Base-by-base conservation (phyloP, 2,329 filamentous ascomycete genomes). In the Diaporthe australafricana region DNA sequence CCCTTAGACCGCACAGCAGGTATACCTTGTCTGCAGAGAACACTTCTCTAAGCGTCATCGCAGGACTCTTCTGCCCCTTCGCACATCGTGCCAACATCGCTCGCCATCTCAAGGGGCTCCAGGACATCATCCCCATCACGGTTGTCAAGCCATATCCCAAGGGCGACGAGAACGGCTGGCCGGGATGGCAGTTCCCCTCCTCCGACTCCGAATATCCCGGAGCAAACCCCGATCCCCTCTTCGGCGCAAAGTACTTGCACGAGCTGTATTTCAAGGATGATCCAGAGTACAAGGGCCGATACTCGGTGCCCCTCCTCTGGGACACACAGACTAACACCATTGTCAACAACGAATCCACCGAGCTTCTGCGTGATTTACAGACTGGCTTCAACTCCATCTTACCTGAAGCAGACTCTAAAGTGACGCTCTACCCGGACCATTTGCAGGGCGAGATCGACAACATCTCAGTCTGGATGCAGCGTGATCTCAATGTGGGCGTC, bases 121-220 rank as follows among this genome's bases (percentile, higher is more conserved):
- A 87, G 42, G 79, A 85, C 14, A 81, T 87, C 45, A 86, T 92
- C 53, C 83, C 86, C 7, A 76, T 90, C 25, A 89, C 87, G 1
- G 82, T 92, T 5, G 89, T 92, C 1, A 88, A 88, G 75, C 87
- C 91, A 0, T 93, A 92, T 73, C 91, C 91, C 0, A 93, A 93
- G 77, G 90, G 89, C 65, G 86, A 91, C 75, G 84, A 87, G 22
- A 85, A 87, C 9, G 90, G 90, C 42, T 92, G 89, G 88, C 88
- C 88, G 0, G 90, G 89, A 17, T 91, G 89, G 89, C 83, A 84
- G 38, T 92, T 93, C 75, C 87, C 89, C 0, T 80, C 80, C 3
- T 82, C 83, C 0, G 78, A 86, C 69, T 81, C 86, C 57, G 83
- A 87, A 74, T 92, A 92, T 76, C 87, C 86, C 22, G 87, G 84